These are phyloP conservation scores for Colletotrichum spaethianum DNA, from an alignment of 2,329 filamentous ascomycete genomes.

Conservation along the genomic window DNA sequence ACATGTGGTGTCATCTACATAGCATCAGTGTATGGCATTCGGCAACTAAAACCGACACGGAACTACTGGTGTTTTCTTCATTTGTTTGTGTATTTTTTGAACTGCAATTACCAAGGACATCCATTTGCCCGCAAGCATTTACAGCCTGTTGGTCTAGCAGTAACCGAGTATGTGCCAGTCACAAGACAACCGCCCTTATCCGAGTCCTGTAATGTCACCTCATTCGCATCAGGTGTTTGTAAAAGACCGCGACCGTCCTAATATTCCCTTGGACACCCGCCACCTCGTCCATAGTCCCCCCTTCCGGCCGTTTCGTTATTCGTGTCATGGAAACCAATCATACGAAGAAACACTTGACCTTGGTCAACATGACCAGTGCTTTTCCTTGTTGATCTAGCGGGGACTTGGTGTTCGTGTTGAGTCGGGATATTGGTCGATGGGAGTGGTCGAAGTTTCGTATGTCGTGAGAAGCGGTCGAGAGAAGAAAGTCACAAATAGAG, in stretches of 20 bases:
- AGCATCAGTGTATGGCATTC: too few species aligned
- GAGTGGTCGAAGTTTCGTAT: conserved; percentile 2
- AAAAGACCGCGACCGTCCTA: conserved; percentile 22
- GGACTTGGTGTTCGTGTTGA: background rate
- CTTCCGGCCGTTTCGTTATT: conserved; percentile 16
- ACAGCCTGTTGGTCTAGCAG: conserved; percentile 14
- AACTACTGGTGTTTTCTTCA: conserved; percentile 27
- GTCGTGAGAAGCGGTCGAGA: conserved; percentile 13
- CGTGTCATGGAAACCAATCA: conserved; percentile 22
- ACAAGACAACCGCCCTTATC: conserved; percentile 1
- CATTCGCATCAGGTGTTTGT: conserved; percentile 19
- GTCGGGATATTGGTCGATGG: background rate
- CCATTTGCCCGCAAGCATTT: conserved; percentile 18
- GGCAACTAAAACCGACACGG: background rate
- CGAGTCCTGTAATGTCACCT: conserved; percentile 17
- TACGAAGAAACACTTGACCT: conserved; percentile 29
- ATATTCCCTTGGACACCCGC: conserved; percentile 6
- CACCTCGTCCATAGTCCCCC: background rate
- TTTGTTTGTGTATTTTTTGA: conserved; percentile 42
- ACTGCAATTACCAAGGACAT: conserved; percentile 35
- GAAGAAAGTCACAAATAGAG: conserved; percentile 29
- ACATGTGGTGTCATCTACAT: background rate
- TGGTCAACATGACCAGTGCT: conserved; percentile 23
- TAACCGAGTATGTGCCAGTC: conserved; percentile 12
- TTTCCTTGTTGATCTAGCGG: background rate